Percentiles rank a stretch among this genome's conserved stretches.
These are phyloP conservation scores for Gypsophila paniculata DNA, from an alignment of 179 eudicot species.

Conservation along the genomic window DNA sequence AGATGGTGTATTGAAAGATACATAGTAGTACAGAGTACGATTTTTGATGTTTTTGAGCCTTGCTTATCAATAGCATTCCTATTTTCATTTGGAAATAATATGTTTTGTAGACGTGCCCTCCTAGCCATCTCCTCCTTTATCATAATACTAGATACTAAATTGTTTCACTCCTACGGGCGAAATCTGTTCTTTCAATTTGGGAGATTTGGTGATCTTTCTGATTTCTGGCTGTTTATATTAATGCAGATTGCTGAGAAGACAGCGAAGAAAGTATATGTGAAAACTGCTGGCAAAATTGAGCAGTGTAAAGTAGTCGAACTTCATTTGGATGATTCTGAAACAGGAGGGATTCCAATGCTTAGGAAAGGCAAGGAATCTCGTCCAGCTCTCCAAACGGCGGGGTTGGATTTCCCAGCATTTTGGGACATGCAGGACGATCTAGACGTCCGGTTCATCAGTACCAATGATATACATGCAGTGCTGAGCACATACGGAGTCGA, in stretches of 20 bases:
- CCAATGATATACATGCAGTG: conserved; percentile 64
- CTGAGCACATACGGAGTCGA: conserved; percentile 81
- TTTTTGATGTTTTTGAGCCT: background rate
- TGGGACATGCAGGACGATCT: conserved; percentile 83
- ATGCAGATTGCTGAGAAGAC: conserved; percentile 74
- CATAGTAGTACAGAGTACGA: background rate
- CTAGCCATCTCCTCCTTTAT: background rate
- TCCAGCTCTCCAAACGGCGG: conserved; percentile 75
- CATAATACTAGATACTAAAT: background rate
- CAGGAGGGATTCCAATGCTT: conserved; percentile 48
- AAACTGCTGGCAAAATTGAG: conserved; percentile 71
- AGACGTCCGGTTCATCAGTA: conserved; percentile 56
- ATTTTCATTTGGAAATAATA: background rate
- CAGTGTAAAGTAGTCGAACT: conserved; percentile 60
- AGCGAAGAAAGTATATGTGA: conserved; percentile 73
- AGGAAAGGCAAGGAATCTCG: conserved; percentile 41
- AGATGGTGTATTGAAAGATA: background rate
- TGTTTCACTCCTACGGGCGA: background rate
- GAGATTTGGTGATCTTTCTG: background rate
- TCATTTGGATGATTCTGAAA: conserved; percentile 34
- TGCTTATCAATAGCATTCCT: background rate
- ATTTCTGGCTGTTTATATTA: background rate
- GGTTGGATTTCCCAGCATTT: conserved; percentile 66
- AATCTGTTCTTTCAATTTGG: no score
- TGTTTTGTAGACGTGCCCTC: background rate